Evolutionary conservation across 371 early-diverging fungal genomes (phyloP), one percentile per base, ranked within the genome.

Genomic region (Rhizomucor pusillus): DNA sequence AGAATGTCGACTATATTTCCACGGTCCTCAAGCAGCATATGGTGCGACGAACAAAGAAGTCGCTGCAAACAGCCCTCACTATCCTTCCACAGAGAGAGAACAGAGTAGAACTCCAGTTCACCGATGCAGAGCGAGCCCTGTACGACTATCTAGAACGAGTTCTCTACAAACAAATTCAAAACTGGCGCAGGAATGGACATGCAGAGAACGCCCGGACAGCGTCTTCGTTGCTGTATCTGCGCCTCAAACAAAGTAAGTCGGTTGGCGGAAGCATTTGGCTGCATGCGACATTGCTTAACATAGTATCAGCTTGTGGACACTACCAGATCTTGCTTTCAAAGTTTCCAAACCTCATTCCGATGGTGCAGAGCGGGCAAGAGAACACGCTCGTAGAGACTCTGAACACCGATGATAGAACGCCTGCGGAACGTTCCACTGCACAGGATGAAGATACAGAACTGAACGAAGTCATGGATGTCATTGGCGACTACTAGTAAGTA

Each of bases 71-170:
- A 0, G 47, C 65, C 11, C 47, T 71, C 20, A 57, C 65, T 2
- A 67, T 75, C 16, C 43, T 69, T n/a, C 75, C 75, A 4, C 52
- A 60, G 37, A 56, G 59, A 36, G 69, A 71, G 23, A 47, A 54
- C 5, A 69, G 75, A 10, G 57, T 75, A 14, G 60, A 53, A 5
- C 57, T 75, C 18, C 62, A 68, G 23, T 75, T 75, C n/a, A 52
- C 62, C 5, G 50, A 53, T 7, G 50, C 71, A 2, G 75, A 75
- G 54, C 56, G 65, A 24, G 75, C 75, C 1, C 47, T 75, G 2
- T 75, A 75, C 44, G 75, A 75, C 36, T 75, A 75, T 33, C 40
- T 75, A 7, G 75, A 75, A 25, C 57, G 61, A 11, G 44, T 69
- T n/a, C 44, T 71, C 1, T 75, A 75, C 43, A 46, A 58, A 25